These are phyloP conservation scores for Exophiala dermatitidis DNA, from an alignment of 2,329 filamentous ascomycete species.

Conservation along the genomic window DNA sequence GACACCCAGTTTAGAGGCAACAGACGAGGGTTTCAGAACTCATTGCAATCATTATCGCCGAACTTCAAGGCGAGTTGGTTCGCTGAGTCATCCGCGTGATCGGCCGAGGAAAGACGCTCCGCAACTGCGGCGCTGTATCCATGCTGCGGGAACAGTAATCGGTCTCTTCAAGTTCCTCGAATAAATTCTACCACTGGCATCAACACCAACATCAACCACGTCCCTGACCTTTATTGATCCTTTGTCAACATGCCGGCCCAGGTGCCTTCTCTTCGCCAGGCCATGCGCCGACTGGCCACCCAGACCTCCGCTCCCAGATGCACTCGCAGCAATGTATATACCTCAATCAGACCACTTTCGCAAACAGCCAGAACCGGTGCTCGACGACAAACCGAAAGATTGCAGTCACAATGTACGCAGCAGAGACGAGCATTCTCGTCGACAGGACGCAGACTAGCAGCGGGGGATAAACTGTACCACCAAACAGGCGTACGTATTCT, in stretches of 20 bases:
- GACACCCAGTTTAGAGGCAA: too few relatives aligned
- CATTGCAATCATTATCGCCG: neutral
- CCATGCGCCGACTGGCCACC: slow-evolving; percentile 6
- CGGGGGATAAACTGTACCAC: slow-evolving; percentile 40
- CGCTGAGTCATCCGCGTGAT: neutral
- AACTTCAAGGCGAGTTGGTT: neutral
- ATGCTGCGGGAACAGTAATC: neutral
- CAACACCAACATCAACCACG: neutral
- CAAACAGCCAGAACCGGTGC: neutral
- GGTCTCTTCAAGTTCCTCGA: neutral
- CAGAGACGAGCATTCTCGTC: slow-evolving; percentile 20
- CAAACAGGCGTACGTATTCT: slow-evolving; percentile 37
- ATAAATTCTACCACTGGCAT: slow-evolving; percentile 1
- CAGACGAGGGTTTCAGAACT: neutral
- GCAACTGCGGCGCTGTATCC: neutral
- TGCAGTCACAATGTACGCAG: slow-evolving; percentile 18
- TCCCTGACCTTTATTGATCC: neutral
- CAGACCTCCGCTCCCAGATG: neutral
- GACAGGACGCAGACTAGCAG: slow-evolving; percentile 30
- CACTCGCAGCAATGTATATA: slow-evolving; percentile 39
- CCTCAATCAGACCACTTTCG: slow-evolving; percentile 38
- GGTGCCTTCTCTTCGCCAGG: slow-evolving; percentile 5
- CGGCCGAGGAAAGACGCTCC: neutral
- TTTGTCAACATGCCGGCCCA: slow-evolving; percentile 3
- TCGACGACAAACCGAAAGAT: slow-evolving; percentile 7